Evolutionary conservation across 2,329 filamentous ascomycete genomes (phyloP).

Genomic region (Fusarium miscanthi): DNA sequence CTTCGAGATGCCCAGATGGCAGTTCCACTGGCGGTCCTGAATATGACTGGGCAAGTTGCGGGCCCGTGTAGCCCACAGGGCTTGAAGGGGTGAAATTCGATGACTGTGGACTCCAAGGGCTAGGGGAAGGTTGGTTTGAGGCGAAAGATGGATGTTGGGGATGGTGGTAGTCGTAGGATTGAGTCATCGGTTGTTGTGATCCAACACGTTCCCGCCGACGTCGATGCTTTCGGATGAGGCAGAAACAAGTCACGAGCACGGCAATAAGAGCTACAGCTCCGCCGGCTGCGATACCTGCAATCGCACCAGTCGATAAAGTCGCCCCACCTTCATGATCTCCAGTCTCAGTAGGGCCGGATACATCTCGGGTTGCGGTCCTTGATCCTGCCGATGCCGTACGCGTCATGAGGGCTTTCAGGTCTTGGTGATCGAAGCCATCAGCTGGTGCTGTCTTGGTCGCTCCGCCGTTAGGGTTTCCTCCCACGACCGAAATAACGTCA

Average conservation of each 20-base stretch:
- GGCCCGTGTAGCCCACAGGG: conserved; percentile 27
- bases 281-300: conserved; percentile 58
- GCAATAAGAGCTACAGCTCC: conserved; percentile 47
- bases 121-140: conserved; percentile 39
- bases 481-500: conserved; percentile 61
- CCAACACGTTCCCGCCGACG: conserved; percentile 20
- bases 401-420: conserved; percentile 65
- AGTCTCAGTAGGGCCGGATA: conserved; percentile 41
- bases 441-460: conserved; percentile 63
- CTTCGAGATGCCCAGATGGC: conserved; percentile 33
- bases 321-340: neutral
- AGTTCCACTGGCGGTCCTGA: conserved; percentile 46
- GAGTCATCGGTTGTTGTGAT: conserved; percentile 42
- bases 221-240: conserved; percentile 47
- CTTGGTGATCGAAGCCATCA: conserved; percentile 60
- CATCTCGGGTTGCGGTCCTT: conserved; percentile 62
- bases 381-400: conserved; percentile 58
- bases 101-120: conserved; percentile 45
- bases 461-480: conserved; percentile 61
- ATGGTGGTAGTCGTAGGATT: conserved; percentile 40
- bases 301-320: conserved; percentile 53
- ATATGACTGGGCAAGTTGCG: conserved; percentile 38
- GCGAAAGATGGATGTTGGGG: conserved; percentile 36
- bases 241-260: conserved; percentile 44
- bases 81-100: conserved; percentile 35